Evolutionary conservation across 2,329 filamentous ascomycete genomes (phyloP), one percentile per base, ranked within the genome.

Genomic region (Claviceps capensis): DNA sequence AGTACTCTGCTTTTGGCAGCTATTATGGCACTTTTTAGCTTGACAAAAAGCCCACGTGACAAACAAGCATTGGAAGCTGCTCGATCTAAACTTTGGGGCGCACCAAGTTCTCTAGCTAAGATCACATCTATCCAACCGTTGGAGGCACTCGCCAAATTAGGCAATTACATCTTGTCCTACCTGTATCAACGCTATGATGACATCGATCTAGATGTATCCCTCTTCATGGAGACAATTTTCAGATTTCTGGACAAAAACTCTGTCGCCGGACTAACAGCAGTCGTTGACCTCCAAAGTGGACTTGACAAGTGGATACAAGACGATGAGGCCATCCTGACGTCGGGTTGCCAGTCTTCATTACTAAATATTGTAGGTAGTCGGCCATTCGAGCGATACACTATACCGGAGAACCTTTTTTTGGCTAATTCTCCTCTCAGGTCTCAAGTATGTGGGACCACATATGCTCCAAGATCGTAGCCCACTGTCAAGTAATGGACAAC

Each of bases 251-350:
- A 37, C 5, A 51, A 47, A 26, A 38, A 48, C 38, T 45, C 48
- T 17, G 30, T 19, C 14, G 40, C 13, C 42, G 49, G 51, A 26
- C 34, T 77, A 7, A 74, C 74, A 45, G 71, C 79, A 9, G 64
- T 91, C 8, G 67, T 73, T 16, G 76, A 74, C 34, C 65, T 86
- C 8, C 85, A 93, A 60, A 63, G 70, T 23, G 80, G 82, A 1
- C 63, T 89, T 26, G 68, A 71, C 13, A 57, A 69, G 2, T 90
- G 85, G 84, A 69, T 89, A 43, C 71, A 75, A 52, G 85, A 90
- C 60, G 61, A 65, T 8, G 63, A 73, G 11, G 66, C 61, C 52
- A 70, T 67, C 37, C 62, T 78, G 43, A 62, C 65, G 48, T 67
- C 68, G 54, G 68, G 67, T 40, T 69, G 69, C 43, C 64, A 67